phyloP scores from a whole-genome alignment of 2,329 filamentous ascomycete genomes.

The Chrysoporthe austroafricana region DNA sequence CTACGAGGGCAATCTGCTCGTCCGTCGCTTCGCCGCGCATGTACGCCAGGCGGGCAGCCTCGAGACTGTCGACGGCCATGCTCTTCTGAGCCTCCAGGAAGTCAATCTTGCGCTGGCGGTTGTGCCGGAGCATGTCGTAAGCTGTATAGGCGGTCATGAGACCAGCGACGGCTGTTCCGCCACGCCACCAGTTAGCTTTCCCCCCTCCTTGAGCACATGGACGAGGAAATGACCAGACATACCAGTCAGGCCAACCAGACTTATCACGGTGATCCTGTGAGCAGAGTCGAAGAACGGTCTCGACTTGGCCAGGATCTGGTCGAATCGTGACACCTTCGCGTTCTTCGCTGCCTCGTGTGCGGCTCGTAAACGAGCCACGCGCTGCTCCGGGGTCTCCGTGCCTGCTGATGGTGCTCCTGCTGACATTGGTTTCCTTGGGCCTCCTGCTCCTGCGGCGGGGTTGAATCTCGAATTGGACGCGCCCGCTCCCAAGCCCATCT shows the following conservation, averaged over 20 bases:
- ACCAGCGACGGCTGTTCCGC: constrained; percentile 53
- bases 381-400: constrained; percentile 69
- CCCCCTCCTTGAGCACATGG: neutral
- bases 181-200: constrained; percentile 15
- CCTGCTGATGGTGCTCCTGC: constrained; percentile 21
- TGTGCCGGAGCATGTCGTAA: constrained; percentile 64
- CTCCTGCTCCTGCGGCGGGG: constrained; percentile 29
- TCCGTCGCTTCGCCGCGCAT: constrained; percentile 61
- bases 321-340: constrained; percentile 57
- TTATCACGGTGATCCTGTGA: constrained; percentile 58
- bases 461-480: constrained; percentile 26
- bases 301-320: constrained; percentile 52
- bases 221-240: constrained; percentile 31
- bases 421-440: constrained; percentile 15
- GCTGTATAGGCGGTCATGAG: constrained; percentile 63
- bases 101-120: constrained; percentile 62
- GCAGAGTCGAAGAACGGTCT: constrained; percentile 58
- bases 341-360: constrained; percentile 69
- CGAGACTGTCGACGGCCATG: constrained; percentile 58
- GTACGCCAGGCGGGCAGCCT: constrained; percentile 62
- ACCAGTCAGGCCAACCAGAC: constrained; percentile 62
- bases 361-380: constrained; percentile 69
- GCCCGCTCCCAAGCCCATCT: constrained; percentile 47
- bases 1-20: constrained; percentile 60
- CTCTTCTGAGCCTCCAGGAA: constrained; percentile 60